Conservation (phyloP, 1,139 yeast species). For the Yamadazyma diddensiae region DNA sequence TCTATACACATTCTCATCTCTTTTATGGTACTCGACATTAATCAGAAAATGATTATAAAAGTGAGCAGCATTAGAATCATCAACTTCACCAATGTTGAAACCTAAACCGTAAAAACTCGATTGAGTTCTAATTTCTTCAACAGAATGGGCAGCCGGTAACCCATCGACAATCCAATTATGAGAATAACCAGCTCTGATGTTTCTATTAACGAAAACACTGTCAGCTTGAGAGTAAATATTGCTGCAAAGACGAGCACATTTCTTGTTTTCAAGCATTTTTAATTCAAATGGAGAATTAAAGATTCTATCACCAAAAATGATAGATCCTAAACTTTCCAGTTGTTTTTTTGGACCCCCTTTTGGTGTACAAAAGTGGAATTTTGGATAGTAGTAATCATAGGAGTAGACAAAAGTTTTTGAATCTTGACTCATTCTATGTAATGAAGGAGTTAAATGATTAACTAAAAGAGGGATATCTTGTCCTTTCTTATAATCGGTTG, state of each 20-base stretch:
- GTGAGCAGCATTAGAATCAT: slow-evolving; percentile 46
- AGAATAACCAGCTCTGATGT: slow-evolving; percentile 77
- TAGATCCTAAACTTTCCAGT: slow-evolving; percentile 88
- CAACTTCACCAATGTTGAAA: slow-evolving; percentile 69
- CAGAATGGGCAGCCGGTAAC: slow-evolving; percentile 76
- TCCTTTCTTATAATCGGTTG: slow-evolving; percentile 75
- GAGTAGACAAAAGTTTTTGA: slow-evolving; percentile 63
- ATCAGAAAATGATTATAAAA: slow-evolving; percentile 81
- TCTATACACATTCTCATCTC: slow-evolving; percentile 67
- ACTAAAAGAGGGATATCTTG: slow-evolving; percentile 77
- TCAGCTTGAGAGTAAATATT: slow-evolving; percentile 58
- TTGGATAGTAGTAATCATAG: slow-evolving; percentile 81
- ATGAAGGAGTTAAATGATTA: slow-evolving; percentile 84
- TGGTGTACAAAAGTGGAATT: slow-evolving; percentile 83
- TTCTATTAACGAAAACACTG: slow-evolving; percentile 69
- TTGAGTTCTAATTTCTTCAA: slow-evolving; percentile 55
- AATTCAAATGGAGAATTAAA: slow-evolving; percentile 87
- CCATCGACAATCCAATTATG: slow-evolving; percentile 96
- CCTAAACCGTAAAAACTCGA: slow-evolving; percentile 73
- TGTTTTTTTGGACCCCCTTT: slow-evolving; percentile 66
- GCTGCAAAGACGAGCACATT: slow-evolving; percentile 66
- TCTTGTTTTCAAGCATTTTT: slow-evolving; percentile 67
- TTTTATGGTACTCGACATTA: slow-evolving; percentile 74
- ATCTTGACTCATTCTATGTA: slow-evolving; percentile 42
- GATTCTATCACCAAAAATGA: slow-evolving; percentile 92